Percentiles rank a stretch among this genome's conserved stretches.
These are phyloP conservation scores for Wickerhamiella allomyrinae DNA, from an alignment of 805 yeast genomes.

Conservation along the genomic window DNA sequence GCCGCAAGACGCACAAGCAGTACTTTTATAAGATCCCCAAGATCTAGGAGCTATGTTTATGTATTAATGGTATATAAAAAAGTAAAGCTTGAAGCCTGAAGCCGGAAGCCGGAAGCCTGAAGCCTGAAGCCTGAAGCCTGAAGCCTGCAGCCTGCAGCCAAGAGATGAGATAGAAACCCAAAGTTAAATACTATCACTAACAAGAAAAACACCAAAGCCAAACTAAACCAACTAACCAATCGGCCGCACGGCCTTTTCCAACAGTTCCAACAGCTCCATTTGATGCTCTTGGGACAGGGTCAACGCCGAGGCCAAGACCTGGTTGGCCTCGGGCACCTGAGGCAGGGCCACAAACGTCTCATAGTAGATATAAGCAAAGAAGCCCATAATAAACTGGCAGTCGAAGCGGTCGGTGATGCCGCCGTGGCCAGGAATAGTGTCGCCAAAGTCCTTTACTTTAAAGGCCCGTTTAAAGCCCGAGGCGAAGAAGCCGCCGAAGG, in stretches of 20 bases:
- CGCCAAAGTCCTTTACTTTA: constrained; percentile 93
- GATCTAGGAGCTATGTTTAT: not conserved
- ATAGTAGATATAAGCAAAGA: constrained; percentile 80
- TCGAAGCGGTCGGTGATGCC: constrained; percentile 96
- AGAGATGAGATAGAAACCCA: no score
- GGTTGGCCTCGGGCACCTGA: constrained; percentile 20
- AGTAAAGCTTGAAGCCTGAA: not conserved
- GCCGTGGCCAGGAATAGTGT: constrained; percentile 98
- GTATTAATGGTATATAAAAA: not conserved
- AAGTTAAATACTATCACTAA: no score
- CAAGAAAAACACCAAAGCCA: no score
- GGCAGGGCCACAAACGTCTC: constrained; percentile 76
- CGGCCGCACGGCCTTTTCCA: constrained; percentile 1
- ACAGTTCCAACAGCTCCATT: not conserved
- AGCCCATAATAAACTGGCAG: constrained; percentile 96
- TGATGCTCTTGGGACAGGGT: not conserved
- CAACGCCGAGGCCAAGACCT: not conserved
- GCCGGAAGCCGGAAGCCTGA: no score
- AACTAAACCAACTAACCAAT: no score
- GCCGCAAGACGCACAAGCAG: constrained; percentile 89
- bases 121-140: no score
- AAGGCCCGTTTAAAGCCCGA: constrained; percentile 95
- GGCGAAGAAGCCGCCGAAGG: constrained; percentile 97
- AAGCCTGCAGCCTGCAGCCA: no score
- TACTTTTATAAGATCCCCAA: constrained; percentile 55